phyloP scores from a whole-genome alignment of 805 yeast species.

The Nakazawaea populi region DNA sequence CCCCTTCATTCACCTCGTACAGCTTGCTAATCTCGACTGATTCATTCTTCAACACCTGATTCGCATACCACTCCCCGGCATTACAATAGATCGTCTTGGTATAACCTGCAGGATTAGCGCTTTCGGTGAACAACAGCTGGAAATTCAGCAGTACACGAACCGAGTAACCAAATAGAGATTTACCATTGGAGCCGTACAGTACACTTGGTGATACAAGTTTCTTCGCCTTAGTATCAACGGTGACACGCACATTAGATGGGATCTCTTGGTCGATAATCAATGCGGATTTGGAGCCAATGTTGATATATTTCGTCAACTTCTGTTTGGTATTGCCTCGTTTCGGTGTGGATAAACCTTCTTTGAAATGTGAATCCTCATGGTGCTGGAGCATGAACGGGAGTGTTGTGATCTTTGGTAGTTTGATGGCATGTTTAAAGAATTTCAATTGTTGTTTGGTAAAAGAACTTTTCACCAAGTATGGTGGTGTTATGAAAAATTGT shows the following conservation, averaged over 20 bases:
- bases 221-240: conserved; percentile 59
- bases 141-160: conserved; percentile 63
- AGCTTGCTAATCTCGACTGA: conserved; percentile 16
- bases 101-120: conserved; percentile 50
- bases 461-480: conserved; percentile 61
- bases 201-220: conserved; percentile 64
- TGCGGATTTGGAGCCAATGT: conserved; percentile 60
- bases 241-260: conserved; percentile 76
- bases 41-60: conserved; percentile 11
- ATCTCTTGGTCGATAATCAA: conserved; percentile 54
- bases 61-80: conserved; percentile 57
- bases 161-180: conserved; percentile 62
- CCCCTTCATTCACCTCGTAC: conserved; percentile 12
- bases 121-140: conserved; percentile 62
- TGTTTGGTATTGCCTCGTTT: conserved; percentile 46
- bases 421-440: conserved; percentile 57
- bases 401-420: conserved; percentile 64
- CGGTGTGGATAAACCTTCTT: conserved; percentile 59
- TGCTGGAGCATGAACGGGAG: conserved; percentile 65
- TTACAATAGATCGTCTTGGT: conserved; percentile 58
- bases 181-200: conserved; percentile 66
- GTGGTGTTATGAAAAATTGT: conserved; percentile 82
- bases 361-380: conserved; percentile 27
- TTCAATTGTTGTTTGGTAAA: conserved; percentile 41
- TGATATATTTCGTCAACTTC: conserved; percentile 63